Evolutionary conservation across 306 rosid genomes (phyloP), one percentile per base, ranked within the genome.

Genomic region (Rubus idaeus): DNA sequence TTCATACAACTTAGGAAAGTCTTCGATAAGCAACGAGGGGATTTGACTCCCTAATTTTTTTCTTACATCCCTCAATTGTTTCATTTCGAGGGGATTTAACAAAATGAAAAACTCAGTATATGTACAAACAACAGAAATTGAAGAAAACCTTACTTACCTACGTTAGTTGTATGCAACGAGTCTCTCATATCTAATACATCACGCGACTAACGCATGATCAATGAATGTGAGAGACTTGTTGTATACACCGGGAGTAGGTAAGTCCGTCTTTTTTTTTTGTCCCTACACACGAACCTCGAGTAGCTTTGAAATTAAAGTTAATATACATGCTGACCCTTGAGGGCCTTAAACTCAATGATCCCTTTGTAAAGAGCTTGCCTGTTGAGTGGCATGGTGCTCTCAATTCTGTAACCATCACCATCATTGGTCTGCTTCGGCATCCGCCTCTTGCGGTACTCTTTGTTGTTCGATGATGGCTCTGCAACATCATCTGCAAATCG

Each of bases 301-400:
- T 9, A 42, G 40, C 14, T 6, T 20, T 1, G 9, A 16, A 45
- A 2, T 6, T 2, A 5, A 16, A 56, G 3, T 80, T 21, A 82
- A 62, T 46, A 58, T 21, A 60, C 85, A 85, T 73, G 41, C 5
- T 69, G 53, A 5, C 82, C 81, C 44, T 44, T 18, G 40, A 39
- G 79, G 44, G 75, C 60, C 62, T 49, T 77, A 71, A 74, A 76
- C n/a, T 88, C 73, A 79, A 86, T 47, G 66, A 86, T 79, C 68
- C 83, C 91, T 58, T 20, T 85, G 21, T 88, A 88, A 11, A 85
- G 81, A 81, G 80, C 89, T 77, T 77, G 85, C 82, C 91, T 90
- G 21, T 90, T 90, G 73, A 74, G 81, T 46, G 94, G 91, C 91
- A 90, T 86, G 40, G 46, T 45, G 41, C 73, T 81, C 87, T 86